phyloP scores from a whole-genome alignment of 805 yeast genomes.

The Candida quercuum region DNA sequence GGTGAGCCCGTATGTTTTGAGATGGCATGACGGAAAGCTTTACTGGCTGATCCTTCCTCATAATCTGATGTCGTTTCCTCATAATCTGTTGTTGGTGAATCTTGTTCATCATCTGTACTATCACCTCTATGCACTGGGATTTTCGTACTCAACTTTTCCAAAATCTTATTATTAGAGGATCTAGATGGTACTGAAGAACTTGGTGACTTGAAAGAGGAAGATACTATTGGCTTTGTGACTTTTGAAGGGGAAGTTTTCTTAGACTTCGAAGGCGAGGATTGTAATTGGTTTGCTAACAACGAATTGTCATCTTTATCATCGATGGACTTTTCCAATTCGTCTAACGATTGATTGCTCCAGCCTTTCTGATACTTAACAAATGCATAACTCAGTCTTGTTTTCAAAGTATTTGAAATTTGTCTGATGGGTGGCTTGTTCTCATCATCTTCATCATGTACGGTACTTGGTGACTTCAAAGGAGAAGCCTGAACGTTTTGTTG shows the following conservation, averaged over 20 bases:
- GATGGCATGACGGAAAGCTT: slow-evolving; percentile 34
- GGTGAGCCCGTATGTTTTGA: slow-evolving; percentile 28
- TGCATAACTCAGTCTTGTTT: slow-evolving; percentile 36
- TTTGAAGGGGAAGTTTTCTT: slow-evolving; percentile 3
- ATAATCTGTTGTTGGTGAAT: neutral
- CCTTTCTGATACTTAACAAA: slow-evolving; percentile 32
- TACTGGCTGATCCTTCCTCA: slow-evolving; percentile 31
- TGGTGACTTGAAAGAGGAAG: slow-evolving; percentile 3
- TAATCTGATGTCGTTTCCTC: neutral
- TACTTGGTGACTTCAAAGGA: slow-evolving; percentile 22
- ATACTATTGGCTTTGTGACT: neutral
- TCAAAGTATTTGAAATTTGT: slow-evolving; percentile 33
- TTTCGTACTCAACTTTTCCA: neutral
- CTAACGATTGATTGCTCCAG: slow-evolving; percentile 24
- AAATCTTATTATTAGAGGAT: slow-evolving; percentile 5
- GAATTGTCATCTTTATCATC: slow-evolving; percentile 5
- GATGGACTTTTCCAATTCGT: slow-evolving; percentile 21
- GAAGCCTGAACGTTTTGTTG: slow-evolving; percentile 6
- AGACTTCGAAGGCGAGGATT: neutral
- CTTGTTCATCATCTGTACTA: slow-evolving; percentile 7
- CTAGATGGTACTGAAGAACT: slow-evolving; percentile 1
- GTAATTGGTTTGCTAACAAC: neutral
- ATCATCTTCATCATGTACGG: slow-evolving; percentile 12
- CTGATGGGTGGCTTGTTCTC: slow-evolving; percentile 32
- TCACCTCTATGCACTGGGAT: neutral